Percentiles rank a stretch among this genome's conserved stretches.
phyloP scores from a whole-genome alignment of 345 rosid species.

The Litchi chinensis region DNA sequence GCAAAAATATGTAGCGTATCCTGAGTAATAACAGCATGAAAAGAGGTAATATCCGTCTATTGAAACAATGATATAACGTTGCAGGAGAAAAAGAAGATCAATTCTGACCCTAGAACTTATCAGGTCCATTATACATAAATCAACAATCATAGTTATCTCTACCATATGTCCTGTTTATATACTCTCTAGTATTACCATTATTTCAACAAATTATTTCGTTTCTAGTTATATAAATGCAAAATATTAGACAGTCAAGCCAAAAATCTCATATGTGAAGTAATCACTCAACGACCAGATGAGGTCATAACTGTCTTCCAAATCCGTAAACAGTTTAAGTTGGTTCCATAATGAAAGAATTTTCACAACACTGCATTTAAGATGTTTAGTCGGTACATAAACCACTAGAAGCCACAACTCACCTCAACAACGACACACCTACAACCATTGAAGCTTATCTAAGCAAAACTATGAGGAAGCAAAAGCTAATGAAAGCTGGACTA shows the following conservation, averaged over 20 bases:
- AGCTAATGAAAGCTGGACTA: not conserved
- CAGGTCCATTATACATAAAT: not conserved
- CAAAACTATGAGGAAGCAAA: not conserved
- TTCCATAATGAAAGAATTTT: not conserved
- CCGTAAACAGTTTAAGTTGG: not conserved
- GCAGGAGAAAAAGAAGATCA: not conserved
- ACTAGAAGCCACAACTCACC: not conserved
- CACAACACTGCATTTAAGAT: not conserved
- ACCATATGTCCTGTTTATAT: not conserved
- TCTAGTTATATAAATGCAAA: not conserved
- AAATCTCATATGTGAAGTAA: not conserved
- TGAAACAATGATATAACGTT: not conserved
- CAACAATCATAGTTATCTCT: not conserved
- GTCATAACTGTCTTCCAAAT: not conserved
- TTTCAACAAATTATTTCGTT: not conserved
- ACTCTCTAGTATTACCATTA: not conserved
- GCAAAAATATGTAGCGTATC: too few relatives aligned
- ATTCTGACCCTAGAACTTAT: not conserved
- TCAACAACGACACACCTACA: not conserved
- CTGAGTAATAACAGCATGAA: not conserved
- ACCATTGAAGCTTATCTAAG: not conserved
- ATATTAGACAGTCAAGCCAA: not conserved
- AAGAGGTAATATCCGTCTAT: too few relatives aligned
- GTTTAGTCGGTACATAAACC: not conserved
- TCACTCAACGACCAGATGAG: not conserved